Evolutionary conservation across 352 stramenopile species (phyloP).

Genomic region (Lagenidium sp.): DNA sequence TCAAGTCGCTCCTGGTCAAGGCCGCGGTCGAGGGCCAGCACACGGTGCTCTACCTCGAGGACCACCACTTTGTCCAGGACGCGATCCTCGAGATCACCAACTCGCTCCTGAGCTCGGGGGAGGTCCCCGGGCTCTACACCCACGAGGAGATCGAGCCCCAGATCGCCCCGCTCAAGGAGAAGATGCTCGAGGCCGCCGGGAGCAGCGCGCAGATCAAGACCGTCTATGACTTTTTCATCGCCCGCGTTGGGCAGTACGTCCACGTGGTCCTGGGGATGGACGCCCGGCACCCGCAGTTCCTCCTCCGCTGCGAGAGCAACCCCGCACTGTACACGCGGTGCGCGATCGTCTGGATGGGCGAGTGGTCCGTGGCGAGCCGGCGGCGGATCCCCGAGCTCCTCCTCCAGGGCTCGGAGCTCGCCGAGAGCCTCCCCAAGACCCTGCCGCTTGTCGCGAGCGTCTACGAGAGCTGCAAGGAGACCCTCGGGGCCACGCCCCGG

Average conservation of each 20-base stretch:
- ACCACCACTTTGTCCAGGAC: conserved; percentile 88
- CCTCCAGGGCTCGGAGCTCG: conserved; percentile 43
- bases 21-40: conserved; percentile 76
- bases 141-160: conserved; percentile 91
- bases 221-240: conserved; percentile 92
- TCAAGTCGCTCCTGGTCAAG: conserved; percentile 87
- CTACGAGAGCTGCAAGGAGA: conserved; percentile 50
- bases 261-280: conserved; percentile 85
- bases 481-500: conserved; percentile 63
- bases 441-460: conserved; percentile 44
- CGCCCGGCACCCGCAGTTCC: conserved; percentile 56
- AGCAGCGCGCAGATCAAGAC: conserved; percentile 58
- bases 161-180: conserved; percentile 85
- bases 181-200: conserved; percentile 81
- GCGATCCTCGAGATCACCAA: conserved; percentile 90
- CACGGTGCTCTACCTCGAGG: conserved; percentile 89
- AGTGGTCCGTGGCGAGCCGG: conserved; percentile 80
- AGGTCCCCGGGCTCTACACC: conserved; percentile 91
- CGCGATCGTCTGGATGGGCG: conserved; percentile 90
- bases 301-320: conserved; percentile 89
- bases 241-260: conserved; percentile 83
- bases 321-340: conserved; percentile 91
- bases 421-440: conserved; percentile 44
- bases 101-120: conserved; percentile 85
- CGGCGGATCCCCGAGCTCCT: conserved; percentile 67